Evolutionary conservation across 129 eudicot genomes (phyloP).

Genomic region (Escallonia herrerae): DNA sequence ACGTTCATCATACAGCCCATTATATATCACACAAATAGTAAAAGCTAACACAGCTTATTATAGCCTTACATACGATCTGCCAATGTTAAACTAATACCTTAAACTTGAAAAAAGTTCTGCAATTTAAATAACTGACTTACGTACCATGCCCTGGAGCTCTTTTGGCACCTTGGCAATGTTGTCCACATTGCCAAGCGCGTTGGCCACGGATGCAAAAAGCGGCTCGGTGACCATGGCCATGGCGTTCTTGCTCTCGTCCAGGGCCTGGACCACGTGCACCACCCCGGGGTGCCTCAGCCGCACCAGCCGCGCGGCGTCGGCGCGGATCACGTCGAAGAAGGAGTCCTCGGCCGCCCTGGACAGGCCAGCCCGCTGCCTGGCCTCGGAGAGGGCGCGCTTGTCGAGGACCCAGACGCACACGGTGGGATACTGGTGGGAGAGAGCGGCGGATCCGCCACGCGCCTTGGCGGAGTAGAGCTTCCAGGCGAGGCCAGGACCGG

Average conservation of each 20-base stretch:
- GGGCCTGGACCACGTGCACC: slow-evolving; percentile 85
- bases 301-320: slow-evolving; percentile 74
- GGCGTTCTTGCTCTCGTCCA: slow-evolving; percentile 88
- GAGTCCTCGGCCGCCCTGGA: slow-evolving; percentile 81
- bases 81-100: too few relatives aligned
- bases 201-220: slow-evolving; percentile 78
- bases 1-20: too few relatives aligned
- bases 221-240: slow-evolving; percentile 99
- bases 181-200: slow-evolving; percentile 71
- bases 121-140: not conserved
- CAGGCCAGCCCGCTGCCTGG: slow-evolving; percentile 52
- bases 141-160: slow-evolving; percentile 95
- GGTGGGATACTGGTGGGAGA: slow-evolving; percentile 54
- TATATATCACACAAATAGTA: too few relatives aligned
- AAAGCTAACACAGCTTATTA: too few relatives aligned
- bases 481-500: slow-evolving; percentile 91
- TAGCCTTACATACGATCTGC: too few relatives aligned
- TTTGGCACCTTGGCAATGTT: slow-evolving; percentile 66
- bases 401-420: slow-evolving; percentile 94
- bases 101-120: not conserved
- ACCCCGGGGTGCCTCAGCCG: slow-evolving; percentile 96
- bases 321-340: slow-evolving; percentile 64
- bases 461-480: slow-evolving; percentile 75
- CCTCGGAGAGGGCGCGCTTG: slow-evolving; percentile 59
- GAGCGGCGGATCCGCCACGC: slow-evolving; percentile 39